Evolutionary conservation across 73 alveolate species (phyloP).

Genomic region (Loxodes magnus): DNA sequence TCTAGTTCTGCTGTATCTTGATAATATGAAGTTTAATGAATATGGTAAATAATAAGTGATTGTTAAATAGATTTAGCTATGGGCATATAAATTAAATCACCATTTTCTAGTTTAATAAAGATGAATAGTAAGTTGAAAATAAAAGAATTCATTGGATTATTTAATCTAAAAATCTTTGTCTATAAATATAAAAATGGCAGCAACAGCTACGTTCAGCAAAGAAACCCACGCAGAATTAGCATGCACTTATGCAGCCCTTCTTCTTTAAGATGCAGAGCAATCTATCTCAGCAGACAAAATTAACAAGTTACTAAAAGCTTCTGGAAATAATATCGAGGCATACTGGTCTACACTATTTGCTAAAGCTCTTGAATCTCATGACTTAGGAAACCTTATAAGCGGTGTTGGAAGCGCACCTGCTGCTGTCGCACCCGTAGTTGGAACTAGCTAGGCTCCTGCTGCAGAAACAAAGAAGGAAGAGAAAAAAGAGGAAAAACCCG

Average conservation of each 20-base stretch:
- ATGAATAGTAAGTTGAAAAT: too few relatives aligned
- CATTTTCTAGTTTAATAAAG: too few relatives aligned
- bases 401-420: constrained; percentile 57
- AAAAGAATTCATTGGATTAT: too few relatives aligned
- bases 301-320: constrained; percentile 57
- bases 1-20: too few relatives aligned
- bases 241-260: constrained; percentile 78
- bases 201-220: constrained; percentile 47
- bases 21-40: too few relatives aligned
- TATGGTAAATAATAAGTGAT: too few relatives aligned
- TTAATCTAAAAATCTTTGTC: too few relatives aligned
- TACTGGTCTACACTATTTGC: constrained; percentile 86
- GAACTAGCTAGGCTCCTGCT: constrained; percentile 24
- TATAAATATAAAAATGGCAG: too few relatives aligned
- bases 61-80: too few relatives aligned
- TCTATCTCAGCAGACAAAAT: constrained; percentile 59
- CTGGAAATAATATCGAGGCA: constrained; percentile 76
- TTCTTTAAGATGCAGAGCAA: constrained; percentile 63
- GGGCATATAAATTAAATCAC: too few relatives aligned
- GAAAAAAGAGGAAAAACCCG: background rate
- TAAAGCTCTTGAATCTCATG: constrained; percentile 60
- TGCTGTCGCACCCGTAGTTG: constrained; percentile 21
- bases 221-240: constrained; percentile 77
- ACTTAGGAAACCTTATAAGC: constrained; percentile 52
- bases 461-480: constrained; percentile 11